These are phyloP conservation scores for Phellopilus nigrolimitatus DNA, from an alignment of 1,284 basidiomycete species.

Conservation along the genomic window DNA sequence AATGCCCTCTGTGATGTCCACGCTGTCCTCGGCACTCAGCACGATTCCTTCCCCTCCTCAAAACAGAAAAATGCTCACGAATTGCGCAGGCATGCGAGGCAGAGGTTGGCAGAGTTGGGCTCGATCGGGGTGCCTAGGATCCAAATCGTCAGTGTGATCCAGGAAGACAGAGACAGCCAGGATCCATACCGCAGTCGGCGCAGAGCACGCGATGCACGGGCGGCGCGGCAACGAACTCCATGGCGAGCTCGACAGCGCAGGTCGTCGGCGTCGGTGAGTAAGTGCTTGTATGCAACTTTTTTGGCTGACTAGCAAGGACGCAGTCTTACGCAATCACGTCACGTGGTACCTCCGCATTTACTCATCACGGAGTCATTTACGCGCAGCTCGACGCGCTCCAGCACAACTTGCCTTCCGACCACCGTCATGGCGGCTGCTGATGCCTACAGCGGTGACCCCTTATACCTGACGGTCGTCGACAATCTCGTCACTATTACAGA, in stretches of 20 bases:
- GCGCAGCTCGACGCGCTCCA: too few species aligned
- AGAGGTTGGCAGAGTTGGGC: slow-evolving; percentile 94
- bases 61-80: slow-evolving; percentile 50
- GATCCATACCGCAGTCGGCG: slow-evolving; percentile 71
- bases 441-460: too few species aligned
- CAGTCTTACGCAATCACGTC: too few species aligned
- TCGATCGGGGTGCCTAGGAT: slow-evolving; percentile 89
- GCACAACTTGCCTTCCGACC: too few species aligned
- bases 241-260: slow-evolving; percentile 30
- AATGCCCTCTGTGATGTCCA: slow-evolving; percentile 98
- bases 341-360: too few species aligned
- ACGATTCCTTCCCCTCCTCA: neutral
- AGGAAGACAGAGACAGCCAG: neutral
- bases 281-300: neutral
- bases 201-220: slow-evolving; percentile 75
- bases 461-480: too few species aligned
- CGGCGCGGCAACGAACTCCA: slow-evolving; percentile 72
- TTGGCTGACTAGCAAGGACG: neutral
- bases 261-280: slow-evolving; percentile 2
- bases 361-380: too few species aligned
- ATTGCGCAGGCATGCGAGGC: slow-evolving; percentile 88
- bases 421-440: too few species aligned
- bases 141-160: slow-evolving; percentile 11
- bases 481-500: too few species aligned
- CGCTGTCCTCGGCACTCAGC: slow-evolving; percentile 37